Evolutionary conservation across 2,329 filamentous ascomycete genomes (phyloP).

Genomic region (Aureobasidium leucospermi): DNA sequence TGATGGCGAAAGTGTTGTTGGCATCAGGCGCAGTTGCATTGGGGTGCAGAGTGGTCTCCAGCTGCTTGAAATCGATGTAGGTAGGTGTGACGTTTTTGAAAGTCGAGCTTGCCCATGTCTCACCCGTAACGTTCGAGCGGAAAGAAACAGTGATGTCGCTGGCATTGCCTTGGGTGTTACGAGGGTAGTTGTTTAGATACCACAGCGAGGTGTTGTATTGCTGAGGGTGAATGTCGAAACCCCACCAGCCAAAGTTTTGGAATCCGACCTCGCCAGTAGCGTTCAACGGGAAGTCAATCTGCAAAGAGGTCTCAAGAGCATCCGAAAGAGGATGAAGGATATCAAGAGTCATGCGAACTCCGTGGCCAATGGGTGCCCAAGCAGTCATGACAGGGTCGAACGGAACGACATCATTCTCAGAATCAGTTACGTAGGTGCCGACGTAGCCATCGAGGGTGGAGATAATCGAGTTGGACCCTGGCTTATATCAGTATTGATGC

Average conservation of each 20-base stretch:
- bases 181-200: slow-evolving; percentile 31
- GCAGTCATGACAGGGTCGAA: slow-evolving; percentile 22
- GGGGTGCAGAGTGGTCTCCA: slow-evolving; percentile 34
- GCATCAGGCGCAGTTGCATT: slow-evolving; percentile 37
- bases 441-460: slow-evolving; percentile 18
- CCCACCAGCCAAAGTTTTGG: slow-evolving; percentile 45
- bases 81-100: slow-evolving; percentile 17
- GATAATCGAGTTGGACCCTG: slow-evolving; percentile 20
- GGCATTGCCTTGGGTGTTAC: slow-evolving; percentile 27
- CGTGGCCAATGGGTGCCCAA: slow-evolving; percentile 29
- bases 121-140: slow-evolving; percentile 33
- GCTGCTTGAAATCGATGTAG: slow-evolving; percentile 21
- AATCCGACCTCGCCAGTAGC: slow-evolving; percentile 39
- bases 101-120: slow-evolving; percentile 34
- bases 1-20: slow-evolving; percentile 47
- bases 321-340: slow-evolving; percentile 37
- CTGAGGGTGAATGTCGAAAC: slow-evolving; percentile 42
- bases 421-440: slow-evolving; percentile 20
- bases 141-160: slow-evolving; percentile 35
- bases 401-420: slow-evolving; percentile 26
- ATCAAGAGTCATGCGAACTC: slow-evolving; percentile 30
- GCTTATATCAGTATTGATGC: neutral
- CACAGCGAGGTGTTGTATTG: slow-evolving; percentile 47
- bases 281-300: slow-evolving; percentile 30
- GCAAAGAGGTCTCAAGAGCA: slow-evolving; percentile 37